phyloP scores from a whole-genome alignment of 106 monocot species.

The Chionographis japonica region DNA sequence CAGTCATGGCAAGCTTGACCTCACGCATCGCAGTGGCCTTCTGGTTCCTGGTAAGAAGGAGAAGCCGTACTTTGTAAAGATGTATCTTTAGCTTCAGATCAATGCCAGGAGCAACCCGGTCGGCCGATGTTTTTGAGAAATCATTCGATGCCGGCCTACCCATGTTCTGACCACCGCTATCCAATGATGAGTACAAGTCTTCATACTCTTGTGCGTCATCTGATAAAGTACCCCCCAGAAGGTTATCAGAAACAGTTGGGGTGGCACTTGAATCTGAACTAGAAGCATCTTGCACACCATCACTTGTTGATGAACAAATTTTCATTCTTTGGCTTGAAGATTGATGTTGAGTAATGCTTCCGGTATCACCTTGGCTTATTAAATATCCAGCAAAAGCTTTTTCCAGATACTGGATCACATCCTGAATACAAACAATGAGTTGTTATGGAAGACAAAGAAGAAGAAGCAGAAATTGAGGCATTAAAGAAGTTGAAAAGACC shows the following conservation, averaged over 20 bases:
- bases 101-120: constrained; percentile 30
- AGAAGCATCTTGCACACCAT: neutral
- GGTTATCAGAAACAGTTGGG: constrained; percentile 11
- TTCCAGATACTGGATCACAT: constrained; percentile 52
- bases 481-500: no score
- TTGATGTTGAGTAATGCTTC: constrained; percentile 11
- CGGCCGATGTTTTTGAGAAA: constrained; percentile 22
- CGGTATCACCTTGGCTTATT: constrained; percentile 26
- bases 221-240: constrained; percentile 3
- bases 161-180: constrained; percentile 20
- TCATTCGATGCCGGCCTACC: constrained; percentile 29
- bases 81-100: constrained; percentile 65
- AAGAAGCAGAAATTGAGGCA: neutral
- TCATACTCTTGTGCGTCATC: constrained; percentile 23
- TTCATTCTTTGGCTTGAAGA: constrained; percentile 18
- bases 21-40: constrained; percentile 77
- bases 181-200: constrained; percentile 20
- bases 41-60: constrained; percentile 70
- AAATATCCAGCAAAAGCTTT: constrained; percentile 21
- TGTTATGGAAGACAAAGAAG: neutral
- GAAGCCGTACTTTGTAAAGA: constrained; percentile 63
- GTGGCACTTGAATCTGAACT: constrained; percentile 11
- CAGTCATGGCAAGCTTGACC: constrained; percentile 76
- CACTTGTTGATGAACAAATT: constrained; percentile 2
- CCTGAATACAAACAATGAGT: constrained; percentile 14